Conservation (phyloP, 2,329 filamentous ascomycete genomes). For the Dothideomycetes sp. region DNA sequence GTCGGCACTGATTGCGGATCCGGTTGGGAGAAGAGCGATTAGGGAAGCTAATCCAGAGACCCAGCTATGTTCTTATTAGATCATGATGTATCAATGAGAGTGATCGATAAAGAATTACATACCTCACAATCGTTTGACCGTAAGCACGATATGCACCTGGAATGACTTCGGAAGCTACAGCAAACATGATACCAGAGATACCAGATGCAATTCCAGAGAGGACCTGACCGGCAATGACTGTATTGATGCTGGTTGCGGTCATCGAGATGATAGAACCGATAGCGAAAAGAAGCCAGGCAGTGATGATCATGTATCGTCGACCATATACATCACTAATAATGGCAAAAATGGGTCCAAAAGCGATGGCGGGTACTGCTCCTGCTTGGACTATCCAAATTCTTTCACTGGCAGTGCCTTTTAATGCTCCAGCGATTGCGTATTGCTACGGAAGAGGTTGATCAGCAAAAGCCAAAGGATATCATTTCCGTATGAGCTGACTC, state of each 20-base stretch:
- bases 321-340: slow-evolving; percentile 7
- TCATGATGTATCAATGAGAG: neutral
- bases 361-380: slow-evolving; percentile 6
- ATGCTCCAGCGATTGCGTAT: slow-evolving; percentile 8
- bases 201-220: slow-evolving; percentile 7
- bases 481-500: no score
- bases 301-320: neutral
- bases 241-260: slow-evolving; percentile 4
- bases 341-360: slow-evolving; percentile 6
- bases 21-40: slow-evolving; percentile 1
- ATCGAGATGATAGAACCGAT: slow-evolving; percentile 5
- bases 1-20: slow-evolving; percentile 1
- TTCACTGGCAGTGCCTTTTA: slow-evolving; percentile 3
- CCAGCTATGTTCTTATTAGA: neutral
- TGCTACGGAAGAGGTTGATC: no score
- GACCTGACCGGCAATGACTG: slow-evolving; percentile 6
- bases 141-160: slow-evolving; percentile 7
- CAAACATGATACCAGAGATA: slow-evolving; percentile 10
- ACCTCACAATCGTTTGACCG: slow-evolving; percentile 4
- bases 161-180: slow-evolving; percentile 4
- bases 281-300: neutral
- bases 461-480: no score
- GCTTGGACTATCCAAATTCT: slow-evolving; percentile 9
- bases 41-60: slow-evolving; percentile 2
- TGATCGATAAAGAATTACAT: neutral